Evolutionary conservation across 805 yeast species (phyloP).

Genomic region (Kodamaea hsintzibuensis): DNA sequence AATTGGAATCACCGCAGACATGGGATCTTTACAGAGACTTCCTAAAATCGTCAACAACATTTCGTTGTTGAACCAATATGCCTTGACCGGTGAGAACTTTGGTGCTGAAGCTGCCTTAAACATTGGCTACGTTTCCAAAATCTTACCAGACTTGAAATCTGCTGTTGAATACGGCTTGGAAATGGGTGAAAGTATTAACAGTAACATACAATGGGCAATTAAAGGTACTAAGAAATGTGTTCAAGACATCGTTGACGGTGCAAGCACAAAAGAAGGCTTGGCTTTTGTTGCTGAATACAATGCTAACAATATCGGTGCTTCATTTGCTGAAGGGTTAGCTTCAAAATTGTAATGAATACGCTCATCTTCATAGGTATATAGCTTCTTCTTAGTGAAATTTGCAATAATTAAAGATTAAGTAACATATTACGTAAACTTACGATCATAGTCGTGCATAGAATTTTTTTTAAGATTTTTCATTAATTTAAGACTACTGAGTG

Average conservation of each 20-base stretch:
- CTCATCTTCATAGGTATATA: neutral
- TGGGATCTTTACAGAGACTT: slow-evolving; percentile 72
- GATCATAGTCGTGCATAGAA: neutral
- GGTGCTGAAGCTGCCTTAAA: slow-evolving; percentile 53
- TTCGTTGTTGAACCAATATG: slow-evolving; percentile 59
- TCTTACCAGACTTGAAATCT: slow-evolving; percentile 45
- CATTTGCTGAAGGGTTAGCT: slow-evolving; percentile 1
- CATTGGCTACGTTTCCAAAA: slow-evolving; percentile 55
- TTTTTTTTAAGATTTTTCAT: neutral
- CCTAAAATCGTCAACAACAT: slow-evolving; percentile 54
- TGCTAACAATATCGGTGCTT: slow-evolving; percentile 27
- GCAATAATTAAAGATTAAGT: neutral
- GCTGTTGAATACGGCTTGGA: slow-evolving; percentile 52
- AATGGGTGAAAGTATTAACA: slow-evolving; percentile 49
- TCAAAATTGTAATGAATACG: slow-evolving; percentile 1
- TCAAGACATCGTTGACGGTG: slow-evolving; percentile 42
- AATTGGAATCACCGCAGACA: slow-evolving; percentile 76
- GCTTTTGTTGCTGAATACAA: slow-evolving; percentile 55
- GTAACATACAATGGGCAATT: slow-evolving; percentile 57
- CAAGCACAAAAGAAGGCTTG: slow-evolving; percentile 47
- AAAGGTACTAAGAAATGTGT: slow-evolving; percentile 61
- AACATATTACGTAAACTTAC: neutral
- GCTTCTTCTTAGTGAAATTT: no score
- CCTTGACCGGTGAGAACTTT: slow-evolving; percentile 62
- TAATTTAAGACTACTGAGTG: neutral